phyloP scores from a whole-genome alignment of 2,329 filamentous ascomycete genomes.

The Cordyceps cicadae region DNA sequence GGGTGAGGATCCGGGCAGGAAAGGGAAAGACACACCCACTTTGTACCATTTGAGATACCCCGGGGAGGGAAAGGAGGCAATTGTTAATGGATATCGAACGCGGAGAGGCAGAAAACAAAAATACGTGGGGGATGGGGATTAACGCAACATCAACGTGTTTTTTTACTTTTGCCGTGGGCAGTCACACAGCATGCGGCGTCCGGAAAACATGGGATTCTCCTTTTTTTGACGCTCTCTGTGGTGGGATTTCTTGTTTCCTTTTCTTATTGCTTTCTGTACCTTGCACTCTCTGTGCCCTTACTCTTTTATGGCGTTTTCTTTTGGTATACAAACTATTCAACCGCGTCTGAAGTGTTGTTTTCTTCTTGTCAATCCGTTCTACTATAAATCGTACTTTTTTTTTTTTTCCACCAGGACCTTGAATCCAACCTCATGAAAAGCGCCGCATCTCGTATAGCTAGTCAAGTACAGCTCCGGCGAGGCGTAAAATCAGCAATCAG shows the following conservation, averaged over 20 bases:
- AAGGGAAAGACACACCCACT: not conserved
- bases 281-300: not conserved
- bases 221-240: not conserved
- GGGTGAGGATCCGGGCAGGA: not conserved
- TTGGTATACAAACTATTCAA: not conserved
- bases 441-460: too few relatives aligned
- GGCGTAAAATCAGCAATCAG: too few relatives aligned
- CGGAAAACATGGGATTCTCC: not conserved
- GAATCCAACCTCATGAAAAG: too few relatives aligned
- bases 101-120: not conserved
- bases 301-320: not conserved
- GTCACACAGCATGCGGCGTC: not conserved
- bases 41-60: slow-evolving; percentile 8
- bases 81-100: not conserved
- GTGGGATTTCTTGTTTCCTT: not conserved
- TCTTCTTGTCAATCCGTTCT: too few relatives aligned
- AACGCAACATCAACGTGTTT: not conserved
- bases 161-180: not conserved
- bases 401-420: too few relatives aligned
- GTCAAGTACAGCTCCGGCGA: too few relatives aligned
- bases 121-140: not conserved
- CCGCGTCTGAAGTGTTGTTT: not conserved
- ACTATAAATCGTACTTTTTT: too few relatives aligned
- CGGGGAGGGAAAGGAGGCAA: too few relatives aligned
- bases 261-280: not conserved